Conservation (phyloP, 148 eudicot species). For the Dianthus caryophyllus region DNA sequence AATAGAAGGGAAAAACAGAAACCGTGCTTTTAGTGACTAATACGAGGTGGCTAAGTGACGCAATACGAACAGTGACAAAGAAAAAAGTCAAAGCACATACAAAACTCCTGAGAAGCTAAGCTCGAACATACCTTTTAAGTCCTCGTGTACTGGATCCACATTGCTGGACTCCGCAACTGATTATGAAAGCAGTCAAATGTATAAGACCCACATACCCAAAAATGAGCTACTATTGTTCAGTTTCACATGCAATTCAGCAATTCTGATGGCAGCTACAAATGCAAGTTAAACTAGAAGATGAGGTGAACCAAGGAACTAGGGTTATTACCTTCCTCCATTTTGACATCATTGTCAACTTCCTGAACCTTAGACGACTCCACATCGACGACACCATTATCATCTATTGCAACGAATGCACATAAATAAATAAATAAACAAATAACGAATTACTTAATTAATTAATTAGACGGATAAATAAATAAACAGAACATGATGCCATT, state of each 20-base stretch:
- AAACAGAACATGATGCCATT: background rate
- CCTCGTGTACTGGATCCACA: constrained; percentile 2
- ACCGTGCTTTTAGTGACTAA: background rate
- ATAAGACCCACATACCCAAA: background rate
- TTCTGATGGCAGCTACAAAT: background rate
- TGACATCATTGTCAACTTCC: constrained; percentile 37
- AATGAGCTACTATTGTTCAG: background rate
- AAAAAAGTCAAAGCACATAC: background rate
- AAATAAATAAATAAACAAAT: background rate
- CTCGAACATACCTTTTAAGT: constrained; percentile 17
- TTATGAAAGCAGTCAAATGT: background rate
- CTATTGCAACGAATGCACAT: too few species aligned
- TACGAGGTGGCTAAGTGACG: background rate
- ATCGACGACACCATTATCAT: constrained; percentile 33
- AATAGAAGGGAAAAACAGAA: background rate
- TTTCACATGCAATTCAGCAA: background rate
- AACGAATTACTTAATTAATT: too few species aligned
- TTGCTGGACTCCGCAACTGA: background rate
- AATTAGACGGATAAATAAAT: too few species aligned
- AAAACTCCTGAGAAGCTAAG: too few species aligned
- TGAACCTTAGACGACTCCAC: constrained; percentile 36
- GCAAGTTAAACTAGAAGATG: background rate
- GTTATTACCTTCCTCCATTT: constrained; percentile 51
- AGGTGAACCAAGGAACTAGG: background rate
- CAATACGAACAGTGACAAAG: background rate